Evolutionary conservation across 257 asterid genomes (phyloP).

Genomic region (Solanum ossicruentum): DNA sequence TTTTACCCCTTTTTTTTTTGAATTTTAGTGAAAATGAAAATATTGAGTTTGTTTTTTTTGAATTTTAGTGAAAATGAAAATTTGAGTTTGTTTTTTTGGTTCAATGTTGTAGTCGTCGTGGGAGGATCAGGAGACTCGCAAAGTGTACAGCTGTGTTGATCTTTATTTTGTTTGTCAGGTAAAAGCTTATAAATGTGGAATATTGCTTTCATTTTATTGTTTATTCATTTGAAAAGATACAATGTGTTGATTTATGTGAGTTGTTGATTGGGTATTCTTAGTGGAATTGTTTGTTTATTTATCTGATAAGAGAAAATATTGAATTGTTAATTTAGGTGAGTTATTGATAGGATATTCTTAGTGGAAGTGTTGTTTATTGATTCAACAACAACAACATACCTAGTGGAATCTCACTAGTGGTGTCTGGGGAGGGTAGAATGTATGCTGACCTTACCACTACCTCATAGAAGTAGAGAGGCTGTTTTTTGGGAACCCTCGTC

Average conservation of each 20-base stretch:
- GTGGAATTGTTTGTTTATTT: neutral
- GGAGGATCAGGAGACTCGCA: conserved; percentile 89
- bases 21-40: neutral
- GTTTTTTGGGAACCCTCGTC: too few species aligned
- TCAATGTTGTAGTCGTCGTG: conserved; percentile 51
- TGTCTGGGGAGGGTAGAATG: too few species aligned
- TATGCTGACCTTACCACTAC: too few species aligned
- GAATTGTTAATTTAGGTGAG: neutral
- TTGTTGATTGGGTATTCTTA: neutral
- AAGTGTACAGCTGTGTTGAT: conserved; percentile 79
- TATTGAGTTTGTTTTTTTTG: neutral
- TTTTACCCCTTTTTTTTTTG: neutral
- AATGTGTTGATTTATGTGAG: neutral
- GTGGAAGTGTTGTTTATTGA: neutral
- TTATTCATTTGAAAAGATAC: neutral
- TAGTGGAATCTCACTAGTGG: too few species aligned
- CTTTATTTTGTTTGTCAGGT: conserved; percentile 98
- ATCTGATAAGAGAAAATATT: neutral
- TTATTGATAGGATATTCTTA: neutral
- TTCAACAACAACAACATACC: neutral
- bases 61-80: neutral
- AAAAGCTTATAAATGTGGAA: neutral
- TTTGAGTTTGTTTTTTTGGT: neutral
- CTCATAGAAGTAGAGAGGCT: too few species aligned
- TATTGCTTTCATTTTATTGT: neutral